phyloP scores from a whole-genome alignment of 495 filamentous ascomycete genomes.

The Hyaloscypha hepaticicola region DNA sequence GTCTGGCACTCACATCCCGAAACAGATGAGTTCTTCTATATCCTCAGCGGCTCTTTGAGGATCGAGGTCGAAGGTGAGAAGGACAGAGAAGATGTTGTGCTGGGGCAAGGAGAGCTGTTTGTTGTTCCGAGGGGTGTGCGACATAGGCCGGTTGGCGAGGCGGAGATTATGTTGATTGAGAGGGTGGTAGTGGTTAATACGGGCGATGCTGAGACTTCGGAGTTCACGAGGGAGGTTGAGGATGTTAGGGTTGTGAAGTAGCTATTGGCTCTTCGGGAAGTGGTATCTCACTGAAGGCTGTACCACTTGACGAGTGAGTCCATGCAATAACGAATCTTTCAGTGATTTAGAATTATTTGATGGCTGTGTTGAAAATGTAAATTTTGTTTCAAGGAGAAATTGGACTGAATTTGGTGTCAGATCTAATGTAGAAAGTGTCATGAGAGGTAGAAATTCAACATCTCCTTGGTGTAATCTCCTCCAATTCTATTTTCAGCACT shows the following conservation, averaged over 20 bases:
- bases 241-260: slow-evolving; percentile 1
- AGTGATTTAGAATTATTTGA: too few species aligned
- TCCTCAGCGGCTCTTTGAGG: slow-evolving; percentile 31
- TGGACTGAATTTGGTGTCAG: too few species aligned
- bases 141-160: slow-evolving; percentile 12
- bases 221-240: slow-evolving; percentile 1
- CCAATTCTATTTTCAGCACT: too few species aligned
- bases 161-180: slow-evolving; percentile 14
- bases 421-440: too few species aligned
- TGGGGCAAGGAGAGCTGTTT: slow-evolving; percentile 9
- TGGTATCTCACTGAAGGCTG: too few species aligned
- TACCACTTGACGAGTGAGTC: too few species aligned
- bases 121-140: slow-evolving; percentile 4
- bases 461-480: too few species aligned
- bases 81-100: neutral
- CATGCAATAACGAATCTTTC: too few species aligned
- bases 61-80: slow-evolving; percentile 31
- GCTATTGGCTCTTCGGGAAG: too few species aligned
- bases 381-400: too few species aligned
- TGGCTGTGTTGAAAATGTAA: too few species aligned
- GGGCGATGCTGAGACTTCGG: neutral
- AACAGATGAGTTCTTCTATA: slow-evolving; percentile 42
- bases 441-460: too few species aligned
- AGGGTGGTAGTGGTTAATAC: slow-evolving; percentile 3
- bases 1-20: slow-evolving; percentile 40